Evolutionary conservation across 2,329 filamentous ascomycete genomes (phyloP).

Genomic region (Lachnellula subtilissima): DNA sequence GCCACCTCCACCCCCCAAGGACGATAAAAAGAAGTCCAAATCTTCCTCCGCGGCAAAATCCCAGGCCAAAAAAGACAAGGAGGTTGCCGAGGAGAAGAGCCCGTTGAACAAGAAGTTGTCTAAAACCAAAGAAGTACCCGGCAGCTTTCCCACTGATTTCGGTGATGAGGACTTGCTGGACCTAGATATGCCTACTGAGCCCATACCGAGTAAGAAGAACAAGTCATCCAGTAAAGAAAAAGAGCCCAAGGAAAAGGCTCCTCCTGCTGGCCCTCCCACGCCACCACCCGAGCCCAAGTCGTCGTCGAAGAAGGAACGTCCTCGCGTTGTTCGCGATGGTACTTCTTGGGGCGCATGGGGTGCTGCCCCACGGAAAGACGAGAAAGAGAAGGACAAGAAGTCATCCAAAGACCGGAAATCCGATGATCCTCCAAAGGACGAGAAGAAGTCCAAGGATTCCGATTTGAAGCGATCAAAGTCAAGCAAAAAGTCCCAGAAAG

Average conservation of each 20-base stretch:
- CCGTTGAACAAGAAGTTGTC: slow-evolving; percentile 34
- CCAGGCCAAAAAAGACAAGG: slow-evolving; percentile 36
- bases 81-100: slow-evolving; percentile 26
- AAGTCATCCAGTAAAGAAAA: slow-evolving; percentile 36
- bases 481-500: slow-evolving; percentile 52
- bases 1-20: slow-evolving; percentile 38
- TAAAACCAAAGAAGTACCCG: slow-evolving; percentile 44
- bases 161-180: slow-evolving; percentile 42
- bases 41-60: slow-evolving; percentile 13
- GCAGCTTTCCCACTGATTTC: slow-evolving; percentile 53
- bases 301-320: slow-evolving; percentile 67
- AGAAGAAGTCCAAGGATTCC: slow-evolving; percentile 44
- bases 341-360: slow-evolving; percentile 75
- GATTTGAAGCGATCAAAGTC: slow-evolving; percentile 52
- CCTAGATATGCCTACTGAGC: slow-evolving; percentile 45
- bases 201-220: slow-evolving; percentile 38
- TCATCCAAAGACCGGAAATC: slow-evolving; percentile 29
- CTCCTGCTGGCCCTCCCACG: slow-evolving; percentile 34
- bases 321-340: slow-evolving; percentile 65
- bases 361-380: slow-evolving; percentile 41
- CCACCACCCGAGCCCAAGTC: slow-evolving; percentile 52
- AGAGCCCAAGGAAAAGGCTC: slow-evolving; percentile 30
- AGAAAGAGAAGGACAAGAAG: slow-evolving; percentile 27
- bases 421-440: slow-evolving; percentile 20
- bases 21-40: slow-evolving; percentile 40